phyloP scores from a whole-genome alignment of 164 flowering plant genomes.

The Piper betle region DNA sequence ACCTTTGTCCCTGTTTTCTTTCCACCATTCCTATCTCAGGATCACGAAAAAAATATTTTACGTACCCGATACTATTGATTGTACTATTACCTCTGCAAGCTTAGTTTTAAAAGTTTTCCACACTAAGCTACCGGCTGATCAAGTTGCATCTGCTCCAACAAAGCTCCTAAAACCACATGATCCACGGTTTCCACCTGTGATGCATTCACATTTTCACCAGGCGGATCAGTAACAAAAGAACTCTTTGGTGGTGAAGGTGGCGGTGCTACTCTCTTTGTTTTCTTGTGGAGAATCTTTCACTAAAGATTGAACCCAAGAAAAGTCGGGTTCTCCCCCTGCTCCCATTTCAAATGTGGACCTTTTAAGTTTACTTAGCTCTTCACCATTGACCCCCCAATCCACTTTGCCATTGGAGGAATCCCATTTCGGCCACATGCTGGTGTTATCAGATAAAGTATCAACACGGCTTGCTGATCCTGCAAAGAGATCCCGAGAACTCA shows the following conservation, averaged over 20 bases:
- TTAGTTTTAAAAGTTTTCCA: no score
- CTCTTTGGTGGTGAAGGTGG: constrained; percentile 7
- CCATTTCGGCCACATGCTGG: constrained; percentile 46
- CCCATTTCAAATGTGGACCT: constrained; percentile 56
- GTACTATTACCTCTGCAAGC: no score
- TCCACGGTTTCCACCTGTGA: constrained; percentile 39
- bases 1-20: no score
- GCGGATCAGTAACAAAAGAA: background rate
- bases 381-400: constrained; percentile 58
- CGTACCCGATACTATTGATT: no score
- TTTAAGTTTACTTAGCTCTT: constrained; percentile 42
- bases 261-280: constrained; percentile 30
- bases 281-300: constrained; percentile 87
- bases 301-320: constrained; percentile 88
- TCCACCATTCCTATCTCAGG: no score
- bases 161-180: constrained; percentile 24
- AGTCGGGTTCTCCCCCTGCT: constrained; percentile 68
- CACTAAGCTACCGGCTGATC: no score
- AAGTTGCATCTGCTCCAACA: constrained; percentile 40
- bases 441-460: constrained; percentile 38
- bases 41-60: no score
- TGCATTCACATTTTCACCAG: constrained; percentile 11
- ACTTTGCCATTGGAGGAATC: constrained; percentile 53
- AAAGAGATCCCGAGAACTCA: constrained; percentile 74
- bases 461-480: constrained; percentile 23